Evolutionary conservation across 305 asterid species (phyloP).

Genomic region (Solanum hybrid): DNA sequence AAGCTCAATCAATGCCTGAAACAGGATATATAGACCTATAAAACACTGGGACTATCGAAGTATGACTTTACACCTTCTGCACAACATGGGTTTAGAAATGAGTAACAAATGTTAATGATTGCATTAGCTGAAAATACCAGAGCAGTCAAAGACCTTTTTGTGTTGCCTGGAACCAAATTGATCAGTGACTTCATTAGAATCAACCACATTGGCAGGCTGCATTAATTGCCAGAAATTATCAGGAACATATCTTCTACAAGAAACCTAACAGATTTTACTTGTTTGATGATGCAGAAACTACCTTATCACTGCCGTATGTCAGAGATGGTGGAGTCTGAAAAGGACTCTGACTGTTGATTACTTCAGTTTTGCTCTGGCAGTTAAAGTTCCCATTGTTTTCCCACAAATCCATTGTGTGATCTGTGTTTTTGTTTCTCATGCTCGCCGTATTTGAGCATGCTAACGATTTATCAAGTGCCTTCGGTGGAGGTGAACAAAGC

Average conservation of each 20-base stretch:
- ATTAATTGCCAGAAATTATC: conserved; percentile 20
- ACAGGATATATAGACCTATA: conserved; percentile 3
- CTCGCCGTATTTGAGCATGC: conserved; percentile 32
- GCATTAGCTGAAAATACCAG: conserved; percentile 2
- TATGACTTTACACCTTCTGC: not conserved
- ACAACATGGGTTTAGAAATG: conserved; percentile 3
- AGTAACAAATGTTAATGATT: not conserved
- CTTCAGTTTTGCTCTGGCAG: conserved; percentile 33
- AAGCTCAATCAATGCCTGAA: conserved; percentile 81
- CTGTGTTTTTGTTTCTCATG: conserved; percentile 24
- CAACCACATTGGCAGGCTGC: conserved; percentile 42
- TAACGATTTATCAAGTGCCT: conserved; percentile 44
- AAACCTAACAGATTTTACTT: conserved; percentile 5
- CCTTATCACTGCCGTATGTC: conserved; percentile 71
- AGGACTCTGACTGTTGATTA: conserved; percentile 55
- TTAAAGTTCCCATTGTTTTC: conserved; percentile 26
- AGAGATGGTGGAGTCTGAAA: conserved; percentile 92
- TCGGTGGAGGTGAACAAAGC: conserved; percentile 62
- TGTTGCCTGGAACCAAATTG: conserved; percentile 59
- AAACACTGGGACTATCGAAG: not conserved
- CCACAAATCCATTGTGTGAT: conserved; percentile 17
- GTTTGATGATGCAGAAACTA: conserved; percentile 20
- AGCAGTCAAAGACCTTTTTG: conserved; percentile 53
- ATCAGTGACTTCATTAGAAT: conserved; percentile 32
- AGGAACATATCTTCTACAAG: not conserved